These are phyloP conservation scores for Schoenoplectus tabernaemontani DNA, from an alignment of 202 grass and related monocot species.

Conservation along the genomic window DNA sequence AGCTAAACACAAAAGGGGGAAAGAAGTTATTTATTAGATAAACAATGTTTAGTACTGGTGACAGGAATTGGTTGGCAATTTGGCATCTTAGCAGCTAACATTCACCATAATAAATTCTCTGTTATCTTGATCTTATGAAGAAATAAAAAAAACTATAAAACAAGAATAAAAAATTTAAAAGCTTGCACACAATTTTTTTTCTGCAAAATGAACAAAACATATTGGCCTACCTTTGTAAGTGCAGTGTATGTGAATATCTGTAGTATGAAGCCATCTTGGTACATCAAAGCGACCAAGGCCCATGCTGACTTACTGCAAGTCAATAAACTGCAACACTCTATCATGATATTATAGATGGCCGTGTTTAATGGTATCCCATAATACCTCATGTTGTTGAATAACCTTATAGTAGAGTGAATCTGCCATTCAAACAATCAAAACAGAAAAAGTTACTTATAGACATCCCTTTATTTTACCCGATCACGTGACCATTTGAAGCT, in stretches of 20 bases:
- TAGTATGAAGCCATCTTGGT: constrained; percentile 55
- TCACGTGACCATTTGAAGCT: not conserved
- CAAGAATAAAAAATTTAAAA: constrained; percentile 11
- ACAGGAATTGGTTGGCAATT: not conserved
- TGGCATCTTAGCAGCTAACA: not conserved
- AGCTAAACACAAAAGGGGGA: not conserved
- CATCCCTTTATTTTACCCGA: not conserved
- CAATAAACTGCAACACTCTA: constrained; percentile 63
- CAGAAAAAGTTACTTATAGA: not conserved
- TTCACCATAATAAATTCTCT: constrained; percentile 15
- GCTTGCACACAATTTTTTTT: not conserved
- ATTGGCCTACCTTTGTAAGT: constrained; percentile 37
- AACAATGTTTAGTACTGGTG: not conserved
- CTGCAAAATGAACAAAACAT: not conserved
- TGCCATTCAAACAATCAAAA: constrained; percentile 37
- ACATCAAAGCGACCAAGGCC: constrained; percentile 67
- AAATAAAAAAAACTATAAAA: not conserved
- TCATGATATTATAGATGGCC: constrained; percentile 73
- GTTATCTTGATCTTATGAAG: not conserved
- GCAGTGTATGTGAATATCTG: constrained; percentile 50
- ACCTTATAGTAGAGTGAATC: constrained; percentile 49
- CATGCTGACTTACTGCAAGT: constrained; percentile 45
- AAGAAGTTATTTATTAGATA: not conserved
- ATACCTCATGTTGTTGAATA: constrained; percentile 64
- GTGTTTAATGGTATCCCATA: constrained; percentile 39